Conservation (phyloP, 345 rosid species). For the Limnanthes douglasii region DNA sequence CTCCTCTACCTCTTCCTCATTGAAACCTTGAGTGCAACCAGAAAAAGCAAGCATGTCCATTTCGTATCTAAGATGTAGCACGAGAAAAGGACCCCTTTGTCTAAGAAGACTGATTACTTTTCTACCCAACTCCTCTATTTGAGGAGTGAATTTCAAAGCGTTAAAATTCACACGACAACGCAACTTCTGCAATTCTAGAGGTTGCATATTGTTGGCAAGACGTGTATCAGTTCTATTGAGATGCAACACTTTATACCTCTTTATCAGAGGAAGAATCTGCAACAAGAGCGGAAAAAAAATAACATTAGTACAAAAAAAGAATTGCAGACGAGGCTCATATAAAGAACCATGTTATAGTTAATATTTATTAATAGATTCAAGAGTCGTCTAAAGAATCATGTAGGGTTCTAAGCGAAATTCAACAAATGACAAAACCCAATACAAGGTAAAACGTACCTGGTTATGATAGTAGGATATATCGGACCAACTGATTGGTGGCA, state of each 20-base stretch:
- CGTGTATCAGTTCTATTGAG: constrained; percentile 87
- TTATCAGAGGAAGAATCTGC: constrained; percentile 90
- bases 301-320: background rate
- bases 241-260: constrained; percentile 73
- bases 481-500: constrained; percentile 91
- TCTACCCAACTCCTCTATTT: constrained; percentile 85
- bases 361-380: too few species aligned
- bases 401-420: background rate
- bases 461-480: constrained; percentile 62
- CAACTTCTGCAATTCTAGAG: constrained; percentile 74
- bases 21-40: constrained; percentile 94
- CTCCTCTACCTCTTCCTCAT: constrained; percentile 74
- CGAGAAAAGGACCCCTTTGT: constrained; percentile 80
- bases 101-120: constrained; percentile 62
- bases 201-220: constrained; percentile 71
- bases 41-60: constrained; percentile 99
- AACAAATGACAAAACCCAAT: background rate
- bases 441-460: constrained; percentile 23
- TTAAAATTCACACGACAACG: constrained; percentile 86
- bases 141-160: constrained; percentile 78
- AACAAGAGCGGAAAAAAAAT: background rate
- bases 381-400: too few species aligned
- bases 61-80: constrained; percentile 91
- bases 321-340: background rate
- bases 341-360: too few species aligned